These are phyloP conservation scores for Ramaria sp. DNA, from an alignment of 768 basidiomycete species.

Conservation along the genomic window DNA sequence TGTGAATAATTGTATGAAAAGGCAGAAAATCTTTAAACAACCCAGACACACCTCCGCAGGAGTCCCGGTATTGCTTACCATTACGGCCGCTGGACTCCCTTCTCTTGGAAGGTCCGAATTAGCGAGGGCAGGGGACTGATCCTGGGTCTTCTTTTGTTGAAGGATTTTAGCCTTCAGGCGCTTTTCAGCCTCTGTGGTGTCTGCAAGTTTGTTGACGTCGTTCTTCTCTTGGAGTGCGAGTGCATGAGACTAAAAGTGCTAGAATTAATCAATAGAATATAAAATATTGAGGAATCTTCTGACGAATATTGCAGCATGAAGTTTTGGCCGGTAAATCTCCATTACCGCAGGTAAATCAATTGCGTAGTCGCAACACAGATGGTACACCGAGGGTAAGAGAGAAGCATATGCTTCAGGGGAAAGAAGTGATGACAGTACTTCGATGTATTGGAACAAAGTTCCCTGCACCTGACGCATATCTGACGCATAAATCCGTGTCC, in stretches of 20 bases:
- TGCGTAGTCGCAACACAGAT: conserved; percentile 67
- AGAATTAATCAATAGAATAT: not conserved
- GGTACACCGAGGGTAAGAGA: conserved; percentile 63
- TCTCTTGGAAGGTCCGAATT: conserved; percentile 2
- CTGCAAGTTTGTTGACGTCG: conserved; percentile 25
- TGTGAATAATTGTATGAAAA: conserved; percentile 9
- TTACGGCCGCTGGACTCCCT: conserved; percentile 24
- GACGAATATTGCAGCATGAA: conserved; percentile 28
- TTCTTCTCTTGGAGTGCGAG: conserved; percentile 60
- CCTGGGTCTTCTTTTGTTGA: conserved; percentile 69
- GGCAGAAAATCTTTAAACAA: conserved; percentile 14
- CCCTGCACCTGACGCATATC: conserved; percentile 62
- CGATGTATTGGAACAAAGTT: conserved; percentile 85
- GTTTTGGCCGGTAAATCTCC: conserved; percentile 83
- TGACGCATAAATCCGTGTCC: not conserved
- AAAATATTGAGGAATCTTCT: not conserved
- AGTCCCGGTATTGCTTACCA: conserved; percentile 17
- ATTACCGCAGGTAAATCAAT: conserved; percentile 83
- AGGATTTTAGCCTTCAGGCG: conserved; percentile 65
- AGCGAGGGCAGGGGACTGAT: conserved; percentile 16
- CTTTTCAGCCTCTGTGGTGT: conserved; percentile 69
- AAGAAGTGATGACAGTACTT: conserved; percentile 71
- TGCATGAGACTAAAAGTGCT: conserved; percentile 38
- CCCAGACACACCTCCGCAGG: conserved; percentile 28
- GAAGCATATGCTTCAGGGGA: conserved; percentile 61